These are phyloP conservation scores for Triticum dicoccoides DNA, from an alignment of 176 grass and related monocot genomes.

Conservation along the genomic window DNA sequence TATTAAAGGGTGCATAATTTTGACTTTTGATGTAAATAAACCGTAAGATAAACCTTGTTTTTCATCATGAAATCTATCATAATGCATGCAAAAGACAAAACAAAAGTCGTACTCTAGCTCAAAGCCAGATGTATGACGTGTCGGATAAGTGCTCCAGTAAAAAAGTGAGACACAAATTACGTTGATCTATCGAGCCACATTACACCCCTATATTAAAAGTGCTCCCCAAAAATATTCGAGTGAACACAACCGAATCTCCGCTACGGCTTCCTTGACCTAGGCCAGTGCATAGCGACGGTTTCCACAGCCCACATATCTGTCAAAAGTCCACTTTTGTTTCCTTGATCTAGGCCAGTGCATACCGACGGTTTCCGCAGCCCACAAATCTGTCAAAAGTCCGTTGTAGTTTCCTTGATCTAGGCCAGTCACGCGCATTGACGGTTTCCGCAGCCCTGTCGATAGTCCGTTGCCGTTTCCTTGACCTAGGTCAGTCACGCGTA, in stretches of 20 bases:
- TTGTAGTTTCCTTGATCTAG: background rate
- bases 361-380: background rate
- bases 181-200: background rate
- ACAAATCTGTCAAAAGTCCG: background rate
- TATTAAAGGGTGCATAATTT: background rate
- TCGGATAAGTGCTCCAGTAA: background rate
- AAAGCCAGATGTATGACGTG: background rate
- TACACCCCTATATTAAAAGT: background rate
- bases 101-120: background rate
- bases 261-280: background rate
- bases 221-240: accelerated
- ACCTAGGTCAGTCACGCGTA: background rate
- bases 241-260: background rate
- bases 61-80: background rate
- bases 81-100: background rate
- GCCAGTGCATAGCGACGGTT: background rate
- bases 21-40: background rate
- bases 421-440: background rate
- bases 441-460: background rate
- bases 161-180: no score
- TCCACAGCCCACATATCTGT: background rate
- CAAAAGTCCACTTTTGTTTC: background rate
- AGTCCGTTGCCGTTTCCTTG: background rate
- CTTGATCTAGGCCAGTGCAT: background rate
- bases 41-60: background rate